Evolutionary conservation across 2,329 filamentous ascomycete species (phyloP), one percentile per base, ranked within the genome.

Genomic region (Pseudocercospora fijiensis): DNA sequence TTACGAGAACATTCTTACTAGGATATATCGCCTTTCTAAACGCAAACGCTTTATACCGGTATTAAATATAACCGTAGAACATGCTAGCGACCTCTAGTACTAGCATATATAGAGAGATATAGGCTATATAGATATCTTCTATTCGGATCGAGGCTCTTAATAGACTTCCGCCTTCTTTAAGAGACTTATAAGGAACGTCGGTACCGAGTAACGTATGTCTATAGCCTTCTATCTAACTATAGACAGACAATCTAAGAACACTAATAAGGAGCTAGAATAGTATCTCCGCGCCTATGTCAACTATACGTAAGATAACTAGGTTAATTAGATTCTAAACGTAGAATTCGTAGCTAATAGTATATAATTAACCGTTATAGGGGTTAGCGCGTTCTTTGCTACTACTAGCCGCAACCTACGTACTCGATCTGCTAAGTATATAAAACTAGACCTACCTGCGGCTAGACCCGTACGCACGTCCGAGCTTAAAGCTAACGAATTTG

Each of bases 201-300:
- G 27, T 43, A 45, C 52, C 4, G 20, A 60, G n/a, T 28, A 55
- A 8, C 22, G 33, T 4, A 18, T 60, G 4, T 53, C 45, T 55
- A 60, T 20, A 7, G 27, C 57, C 22, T 59, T 59, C 41, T 41
- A 59, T 20, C 57, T 43, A 16, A 24, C 27, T 18, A 59, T 18
- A 10, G 30, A 53, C 10, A 20, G 27, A 3, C 20, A 60, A 20
- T 24, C 26, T 4, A 18, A 60, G 58, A 53, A 47, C 18, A 53
- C 28, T 8, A 60, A 60, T 45, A 24, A 53, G 58, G 24, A 43
- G 10, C 1, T 60, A 41, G 27, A 60, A 27, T 30, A 30, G 5
- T 60, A 53, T 18, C 58, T 60, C 10, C 10, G 27, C 5, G 6
- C n/a, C 1, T 53, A 53, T 22, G 33, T 56, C n/a, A 30, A 45